Conservation (phyloP, 129 eudicot genomes). For the Tagetes erecta region DNA sequence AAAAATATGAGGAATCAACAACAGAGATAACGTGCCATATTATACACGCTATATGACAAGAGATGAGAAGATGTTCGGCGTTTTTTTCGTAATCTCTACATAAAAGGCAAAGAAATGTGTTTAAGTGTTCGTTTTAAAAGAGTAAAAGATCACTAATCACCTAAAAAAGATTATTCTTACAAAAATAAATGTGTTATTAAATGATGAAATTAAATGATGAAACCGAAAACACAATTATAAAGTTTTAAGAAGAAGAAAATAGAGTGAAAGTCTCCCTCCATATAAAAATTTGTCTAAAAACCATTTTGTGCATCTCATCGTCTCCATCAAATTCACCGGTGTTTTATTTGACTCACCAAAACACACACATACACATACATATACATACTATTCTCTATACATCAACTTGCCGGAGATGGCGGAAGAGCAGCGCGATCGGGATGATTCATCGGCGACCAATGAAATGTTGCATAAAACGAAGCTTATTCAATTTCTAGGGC, state of each 20-base stretch:
- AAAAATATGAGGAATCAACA: no score
- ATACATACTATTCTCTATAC: constrained; percentile 22
- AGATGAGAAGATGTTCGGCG: no score
- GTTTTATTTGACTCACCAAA: constrained; percentile 25
- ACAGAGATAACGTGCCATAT: no score
- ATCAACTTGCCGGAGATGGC: constrained; percentile 38
- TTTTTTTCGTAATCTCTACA: no score
- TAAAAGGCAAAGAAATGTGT: no score
- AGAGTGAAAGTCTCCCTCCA: constrained; percentile 13
- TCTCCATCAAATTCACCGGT: constrained; percentile 15
- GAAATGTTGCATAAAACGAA: constrained; percentile 73
- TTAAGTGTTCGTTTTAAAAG: no score
- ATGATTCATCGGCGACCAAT: constrained; percentile 31
- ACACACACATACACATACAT: background rate
- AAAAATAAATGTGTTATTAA: background rate
- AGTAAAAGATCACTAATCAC: no score
- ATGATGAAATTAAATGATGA: background rate
- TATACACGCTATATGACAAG: no score
- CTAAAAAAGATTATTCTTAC: no score
- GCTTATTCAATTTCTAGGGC: constrained; percentile 64
- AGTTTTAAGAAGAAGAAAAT: background rate
- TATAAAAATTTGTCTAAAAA: constrained; percentile 25
- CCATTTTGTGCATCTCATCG: constrained; percentile 24
- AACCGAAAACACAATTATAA: constrained; percentile 1
- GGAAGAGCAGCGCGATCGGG: constrained; percentile 40